Conservation (phyloP, 1,284 basidiomycete species). For the Thecaphora thlaspeos region DNA sequence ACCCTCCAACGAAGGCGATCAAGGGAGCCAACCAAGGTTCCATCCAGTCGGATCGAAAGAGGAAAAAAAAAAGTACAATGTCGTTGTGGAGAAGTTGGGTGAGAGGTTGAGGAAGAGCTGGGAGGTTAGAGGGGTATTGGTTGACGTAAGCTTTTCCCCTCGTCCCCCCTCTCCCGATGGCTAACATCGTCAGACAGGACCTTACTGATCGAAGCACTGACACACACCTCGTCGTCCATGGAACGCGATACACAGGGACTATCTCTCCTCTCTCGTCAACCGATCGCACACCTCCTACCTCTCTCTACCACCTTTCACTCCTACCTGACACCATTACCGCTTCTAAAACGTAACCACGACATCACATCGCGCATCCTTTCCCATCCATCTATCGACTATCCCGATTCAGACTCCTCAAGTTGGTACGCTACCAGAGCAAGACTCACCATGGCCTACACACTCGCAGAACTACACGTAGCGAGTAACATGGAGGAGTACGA, state of each 20-base stretch:
- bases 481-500: not conserved
- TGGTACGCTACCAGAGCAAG: slow-evolving; percentile 20
- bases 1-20: not conserved
- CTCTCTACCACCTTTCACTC: slow-evolving; percentile 6
- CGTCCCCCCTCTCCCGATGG: not conserved
- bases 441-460: slow-evolving; percentile 9
- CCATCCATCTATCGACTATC: slow-evolving; percentile 6
- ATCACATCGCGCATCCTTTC: slow-evolving; percentile 5
- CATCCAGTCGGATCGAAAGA: not conserved
- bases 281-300: not conserved
- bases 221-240: not conserved
- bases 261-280: not conserved
- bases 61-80: not conserved
- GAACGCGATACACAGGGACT: not conserved
- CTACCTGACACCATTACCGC: slow-evolving; percentile 12
- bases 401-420: slow-evolving; percentile 13
- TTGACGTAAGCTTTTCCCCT: not conserved
- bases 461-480: slow-evolving; percentile 18
- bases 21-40: not conserved
- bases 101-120: slow-evolving; percentile 7
- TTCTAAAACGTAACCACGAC: slow-evolving; percentile 1
- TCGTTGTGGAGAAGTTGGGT: slow-evolving; percentile 2
- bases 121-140: not conserved
- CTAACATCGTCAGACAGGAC: not conserved
- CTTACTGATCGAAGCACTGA: not conserved